These are phyloP conservation scores for Aureobasidium sp. DNA, from an alignment of 2,329 filamentous ascomycete species.

Conservation along the genomic window DNA sequence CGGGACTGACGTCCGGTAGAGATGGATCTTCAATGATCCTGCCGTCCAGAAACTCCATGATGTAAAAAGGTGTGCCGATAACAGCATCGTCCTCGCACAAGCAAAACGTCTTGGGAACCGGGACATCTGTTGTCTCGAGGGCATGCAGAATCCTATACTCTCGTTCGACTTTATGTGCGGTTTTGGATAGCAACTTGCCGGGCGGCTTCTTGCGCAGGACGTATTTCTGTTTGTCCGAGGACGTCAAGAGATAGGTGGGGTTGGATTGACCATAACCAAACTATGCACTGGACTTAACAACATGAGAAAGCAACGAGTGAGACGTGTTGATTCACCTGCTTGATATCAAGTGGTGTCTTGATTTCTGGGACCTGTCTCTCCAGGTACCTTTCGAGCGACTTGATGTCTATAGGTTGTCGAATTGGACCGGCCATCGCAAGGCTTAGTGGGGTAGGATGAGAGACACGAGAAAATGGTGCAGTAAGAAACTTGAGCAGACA, in stretches of 20 bases:
- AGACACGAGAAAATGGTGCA: neutral
- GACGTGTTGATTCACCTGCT: constrained; percentile 56
- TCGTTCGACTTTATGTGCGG: constrained; percentile 92
- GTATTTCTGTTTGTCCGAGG: constrained; percentile 59
- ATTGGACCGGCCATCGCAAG: constrained; percentile 69
- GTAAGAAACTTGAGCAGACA: neutral
- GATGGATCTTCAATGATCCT: constrained; percentile 86
- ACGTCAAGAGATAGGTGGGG: constrained; percentile 87
- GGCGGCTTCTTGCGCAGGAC: constrained; percentile 98
- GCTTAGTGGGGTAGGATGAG: neutral
- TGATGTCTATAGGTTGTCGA: constrained; percentile 81
- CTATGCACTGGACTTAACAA: constrained; percentile 36
- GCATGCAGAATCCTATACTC: constrained; percentile 89
- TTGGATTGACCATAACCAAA: constrained; percentile 98
- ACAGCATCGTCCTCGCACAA: constrained; percentile 76
- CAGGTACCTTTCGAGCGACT: constrained; percentile 72
- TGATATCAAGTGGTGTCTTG: constrained; percentile 72
- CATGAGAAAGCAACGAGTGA: neutral
- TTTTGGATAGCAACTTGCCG: constrained; percentile 85
- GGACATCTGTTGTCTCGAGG: constrained; percentile 68
- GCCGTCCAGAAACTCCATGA: constrained; percentile 93
- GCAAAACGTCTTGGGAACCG: constrained; percentile 73
- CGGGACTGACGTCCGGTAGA: constrained; percentile 61
- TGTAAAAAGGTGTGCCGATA: constrained; percentile 88
- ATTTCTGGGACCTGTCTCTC: constrained; percentile 72